Evolutionary conservation across 306 rosid genomes (phyloP), one percentile per base, ranked within the genome.

Genomic region (Senna tora): DNA sequence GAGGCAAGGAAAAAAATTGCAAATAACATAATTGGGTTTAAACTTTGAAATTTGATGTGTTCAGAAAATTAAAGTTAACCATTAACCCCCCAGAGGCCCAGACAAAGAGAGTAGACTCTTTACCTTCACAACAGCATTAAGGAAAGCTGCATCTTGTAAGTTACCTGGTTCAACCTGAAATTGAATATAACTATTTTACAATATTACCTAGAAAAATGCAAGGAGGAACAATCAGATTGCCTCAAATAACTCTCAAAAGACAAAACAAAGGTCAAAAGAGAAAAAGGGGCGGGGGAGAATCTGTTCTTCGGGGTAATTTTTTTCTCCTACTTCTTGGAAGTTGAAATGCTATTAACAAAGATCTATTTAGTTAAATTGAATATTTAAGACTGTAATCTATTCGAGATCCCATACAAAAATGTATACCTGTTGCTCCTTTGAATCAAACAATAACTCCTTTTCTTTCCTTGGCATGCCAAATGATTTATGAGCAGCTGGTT

Each of bases 71-170:
- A 15, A 41, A 72, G 33, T 51, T 4, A 62, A 43, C 12, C 7
- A 12, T 19, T 50, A 50, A 43, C n/a, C 41, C 39, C n/a, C n/a
- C n/a, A n/a, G n/a, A n/a, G n/a, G n/a, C n/a, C 12, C 14, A 32
- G 60, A 45, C 17, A 19, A 30, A 9, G 67, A 34, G 52, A 50
- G 28, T 22, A 30, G 22, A 72, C 60, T 54, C 13, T 68, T 73
- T 86, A 93, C 98, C 98, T 93, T 93, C 47, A 93, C 98, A 55
- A 93, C 98, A 33, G 98, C 98, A 82, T 90, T 93, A 43, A 93
- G 97, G 71, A 93, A 87, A 80, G 77, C 84, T 5, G 87, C 77
- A 72, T 80, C 96, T 70, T 87, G 94, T 67, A 91, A 79, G 82
- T 66, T 78, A 58, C 81, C 86, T 7, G 88, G 66, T 83, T 91